These are phyloP conservation scores for Kalanchoe fedtschenkoi DNA, from an alignment of 164 flowering plant species.

Conservation along the genomic window DNA sequence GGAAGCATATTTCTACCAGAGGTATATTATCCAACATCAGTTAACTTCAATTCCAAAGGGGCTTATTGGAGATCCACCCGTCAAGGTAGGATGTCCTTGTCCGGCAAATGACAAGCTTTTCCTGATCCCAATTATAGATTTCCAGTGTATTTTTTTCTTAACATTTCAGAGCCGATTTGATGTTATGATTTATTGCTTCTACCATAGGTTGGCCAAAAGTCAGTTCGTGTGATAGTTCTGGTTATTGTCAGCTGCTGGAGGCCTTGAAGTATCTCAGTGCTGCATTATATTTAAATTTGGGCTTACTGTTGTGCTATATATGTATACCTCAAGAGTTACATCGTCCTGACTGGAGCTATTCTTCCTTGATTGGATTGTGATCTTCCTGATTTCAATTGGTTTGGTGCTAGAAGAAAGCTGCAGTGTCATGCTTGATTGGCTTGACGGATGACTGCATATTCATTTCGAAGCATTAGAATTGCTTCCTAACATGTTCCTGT, in stretches of 20 bases:
- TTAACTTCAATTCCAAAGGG: constrained; percentile 17
- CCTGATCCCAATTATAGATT: constrained; percentile 13
- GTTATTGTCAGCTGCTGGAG: constrained; percentile 29
- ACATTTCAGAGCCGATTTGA: constrained; percentile 28
- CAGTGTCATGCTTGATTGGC: constrained; percentile 46
- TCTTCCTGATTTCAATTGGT: constrained; percentile 53
- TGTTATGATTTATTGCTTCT: constrained; percentile 51
- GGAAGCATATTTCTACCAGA: neutral
- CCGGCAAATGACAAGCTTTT: constrained; percentile 14
- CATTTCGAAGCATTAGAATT: constrained; percentile 15
- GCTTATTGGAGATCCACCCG: constrained; percentile 15
- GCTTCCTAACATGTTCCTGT: constrained; percentile 23
- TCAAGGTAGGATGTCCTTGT: constrained; percentile 39
- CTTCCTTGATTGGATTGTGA: constrained; percentile 38
- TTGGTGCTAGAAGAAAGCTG: constrained; percentile 51
- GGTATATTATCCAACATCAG: too few species aligned
- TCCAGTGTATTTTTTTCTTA: constrained; percentile 5
- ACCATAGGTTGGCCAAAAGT: constrained; percentile 41
- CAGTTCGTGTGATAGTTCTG: constrained; percentile 29
- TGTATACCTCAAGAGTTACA: constrained; percentile 35
- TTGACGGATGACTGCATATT: constrained; percentile 30
- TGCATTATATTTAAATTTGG: constrained; percentile 28
- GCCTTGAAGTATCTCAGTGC: constrained; percentile 29
- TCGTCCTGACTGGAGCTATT: constrained; percentile 69
- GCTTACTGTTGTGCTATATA: constrained; percentile 23